Evolutionary conservation across 2,329 filamentous ascomycete genomes (phyloP).

Genomic region (Exophiala oligosperma): DNA sequence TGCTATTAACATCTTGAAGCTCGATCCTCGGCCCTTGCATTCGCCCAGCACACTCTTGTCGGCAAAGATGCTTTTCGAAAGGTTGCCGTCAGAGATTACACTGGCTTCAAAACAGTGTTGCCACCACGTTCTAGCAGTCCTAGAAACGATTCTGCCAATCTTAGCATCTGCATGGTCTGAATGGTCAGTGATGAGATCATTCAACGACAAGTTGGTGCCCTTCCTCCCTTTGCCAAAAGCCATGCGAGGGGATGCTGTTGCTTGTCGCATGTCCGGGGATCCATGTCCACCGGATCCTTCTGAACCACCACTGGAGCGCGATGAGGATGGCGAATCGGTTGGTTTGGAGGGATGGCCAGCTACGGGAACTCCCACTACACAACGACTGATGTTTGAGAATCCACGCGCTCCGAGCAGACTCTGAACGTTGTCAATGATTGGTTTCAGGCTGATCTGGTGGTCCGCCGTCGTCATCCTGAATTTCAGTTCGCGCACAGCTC

Average conservation of each 20-base stretch:
- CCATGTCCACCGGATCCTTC: conserved; percentile 31
- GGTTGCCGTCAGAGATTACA: conserved; percentile 50
- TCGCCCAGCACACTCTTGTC: conserved; percentile 75
- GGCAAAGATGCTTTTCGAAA: conserved; percentile 71
- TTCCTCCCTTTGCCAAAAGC: conserved; percentile 27
- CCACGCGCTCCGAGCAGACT: conserved; percentile 45
- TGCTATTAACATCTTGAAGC: conserved; percentile 86
- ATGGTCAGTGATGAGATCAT: conserved; percentile 72
- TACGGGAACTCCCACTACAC: conserved; percentile 50
- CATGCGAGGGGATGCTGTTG: conserved; percentile 23
- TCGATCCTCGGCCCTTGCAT: conserved; percentile 83
- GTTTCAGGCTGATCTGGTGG: conserved; percentile 46
- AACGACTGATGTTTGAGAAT: conserved; percentile 51
- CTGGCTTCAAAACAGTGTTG: conserved; percentile 82
- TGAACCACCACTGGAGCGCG: conserved; percentile 34
- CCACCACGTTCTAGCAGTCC: conserved; percentile 96
- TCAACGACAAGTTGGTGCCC: conserved; percentile 50
- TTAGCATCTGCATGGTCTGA: conserved; percentile 73
- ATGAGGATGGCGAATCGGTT: conserved; percentile 39
- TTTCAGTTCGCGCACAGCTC: conserved; percentile 47
- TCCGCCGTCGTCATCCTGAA: conserved; percentile 46
- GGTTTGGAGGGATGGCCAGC: conserved; percentile 46
- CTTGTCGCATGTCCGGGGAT: conserved; percentile 26
- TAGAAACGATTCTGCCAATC: conserved; percentile 89
- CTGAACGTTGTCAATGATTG: conserved; percentile 50